phyloP scores from a whole-genome alignment of 2,329 filamentous ascomycete genomes.

The Hypoxylon sp. region DNA sequence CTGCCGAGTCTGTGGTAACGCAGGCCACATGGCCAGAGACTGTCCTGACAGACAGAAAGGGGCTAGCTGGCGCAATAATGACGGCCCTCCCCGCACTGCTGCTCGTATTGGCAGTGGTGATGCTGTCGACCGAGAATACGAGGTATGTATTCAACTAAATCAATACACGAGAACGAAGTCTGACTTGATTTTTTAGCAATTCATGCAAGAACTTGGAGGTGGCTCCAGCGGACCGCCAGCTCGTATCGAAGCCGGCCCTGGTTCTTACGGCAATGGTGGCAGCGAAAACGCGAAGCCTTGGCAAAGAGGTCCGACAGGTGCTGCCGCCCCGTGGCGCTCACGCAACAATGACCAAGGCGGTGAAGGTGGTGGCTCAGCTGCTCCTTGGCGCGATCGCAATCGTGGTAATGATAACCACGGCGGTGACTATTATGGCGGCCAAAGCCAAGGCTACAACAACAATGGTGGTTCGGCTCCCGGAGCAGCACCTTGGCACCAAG shows the following conservation, averaged over 20 bases:
- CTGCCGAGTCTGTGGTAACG: conserved; percentile 96
- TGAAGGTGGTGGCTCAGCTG: conserved; percentile 58
- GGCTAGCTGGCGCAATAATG: conserved; percentile 92
- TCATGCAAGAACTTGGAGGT: conserved; percentile 96
- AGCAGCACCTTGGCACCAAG: conserved; percentile 69
- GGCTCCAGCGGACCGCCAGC: conserved; percentile 72
- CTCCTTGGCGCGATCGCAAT: conserved; percentile 70
- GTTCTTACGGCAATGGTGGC: conserved; percentile 64
- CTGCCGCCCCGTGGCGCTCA: conserved; percentile 80
- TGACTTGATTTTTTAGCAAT: conserved; percentile 70
- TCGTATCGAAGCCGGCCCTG: conserved; percentile 87
- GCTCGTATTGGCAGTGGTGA: conserved; percentile 79
- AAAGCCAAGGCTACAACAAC: conserved; percentile 51
- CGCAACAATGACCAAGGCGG: conserved; percentile 63
- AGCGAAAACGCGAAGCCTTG: conserved; percentile 77
- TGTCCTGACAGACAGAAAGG: conserved; percentile 95
- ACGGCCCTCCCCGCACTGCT: conserved; percentile 63
- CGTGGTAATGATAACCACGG: conserved; percentile 57
- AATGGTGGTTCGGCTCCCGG: conserved; percentile 49
- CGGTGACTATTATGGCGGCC: conserved; percentile 58
- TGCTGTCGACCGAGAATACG: conserved; percentile 91
- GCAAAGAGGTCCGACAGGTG: conserved; percentile 86
- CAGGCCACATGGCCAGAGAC: conserved; percentile 97
- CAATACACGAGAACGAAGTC: conserved; percentile 38
- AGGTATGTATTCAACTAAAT: conserved; percentile 66